Evolutionary conservation across 2,329 filamentous ascomycete genomes (phyloP).

Genomic region (Pestalotiopsis sp.): DNA sequence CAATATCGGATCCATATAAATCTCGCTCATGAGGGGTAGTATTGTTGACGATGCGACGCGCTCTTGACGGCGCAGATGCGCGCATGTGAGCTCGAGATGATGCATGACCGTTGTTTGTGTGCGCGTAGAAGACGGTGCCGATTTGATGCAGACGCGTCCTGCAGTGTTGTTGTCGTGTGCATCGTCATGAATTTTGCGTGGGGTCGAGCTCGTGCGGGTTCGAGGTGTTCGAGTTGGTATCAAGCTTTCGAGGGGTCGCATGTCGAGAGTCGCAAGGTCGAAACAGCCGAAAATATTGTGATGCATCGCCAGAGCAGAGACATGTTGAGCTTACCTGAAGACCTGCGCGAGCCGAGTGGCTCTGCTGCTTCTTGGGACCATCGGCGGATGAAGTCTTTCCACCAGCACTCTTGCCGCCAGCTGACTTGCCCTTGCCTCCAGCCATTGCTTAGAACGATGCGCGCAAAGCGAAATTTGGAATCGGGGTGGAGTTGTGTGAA

Average conservation of each 20-base stretch:
- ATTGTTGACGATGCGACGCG: neutral
- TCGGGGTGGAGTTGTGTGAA: neutral
- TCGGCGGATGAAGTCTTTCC: slow-evolving; percentile 50
- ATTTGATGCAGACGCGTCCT: neutral
- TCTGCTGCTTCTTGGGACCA: slow-evolving; percentile 83
- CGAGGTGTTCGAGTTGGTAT: slow-evolving; percentile 11
- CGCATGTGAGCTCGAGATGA: neutral
- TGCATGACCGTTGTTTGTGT: neutral
- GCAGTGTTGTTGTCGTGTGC: slow-evolving; percentile 6
- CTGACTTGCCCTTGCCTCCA: slow-evolving; percentile 92
- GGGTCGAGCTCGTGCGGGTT: neutral
- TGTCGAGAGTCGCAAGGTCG: neutral
- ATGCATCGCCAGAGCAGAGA: slow-evolving; percentile 3
- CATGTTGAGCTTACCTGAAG: slow-evolving; percentile 74
- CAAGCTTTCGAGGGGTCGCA: slow-evolving; percentile 4
- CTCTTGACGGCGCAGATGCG: neutral
- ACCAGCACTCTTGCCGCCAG: slow-evolving; percentile 67
- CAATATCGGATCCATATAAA: neutral
- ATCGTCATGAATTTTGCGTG: slow-evolving; percentile 1
- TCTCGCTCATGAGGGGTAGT: neutral
- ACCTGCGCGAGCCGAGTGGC: slow-evolving; percentile 93
- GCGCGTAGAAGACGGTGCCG: neutral
- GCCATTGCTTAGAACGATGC: slow-evolving; percentile 53
- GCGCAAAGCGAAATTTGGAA: slow-evolving; percentile 2
- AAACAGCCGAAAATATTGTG: neutral